phyloP scores from a whole-genome alignment of 768 basidiomycete genomes.

The Hygrophoropsis aurantiaca region DNA sequence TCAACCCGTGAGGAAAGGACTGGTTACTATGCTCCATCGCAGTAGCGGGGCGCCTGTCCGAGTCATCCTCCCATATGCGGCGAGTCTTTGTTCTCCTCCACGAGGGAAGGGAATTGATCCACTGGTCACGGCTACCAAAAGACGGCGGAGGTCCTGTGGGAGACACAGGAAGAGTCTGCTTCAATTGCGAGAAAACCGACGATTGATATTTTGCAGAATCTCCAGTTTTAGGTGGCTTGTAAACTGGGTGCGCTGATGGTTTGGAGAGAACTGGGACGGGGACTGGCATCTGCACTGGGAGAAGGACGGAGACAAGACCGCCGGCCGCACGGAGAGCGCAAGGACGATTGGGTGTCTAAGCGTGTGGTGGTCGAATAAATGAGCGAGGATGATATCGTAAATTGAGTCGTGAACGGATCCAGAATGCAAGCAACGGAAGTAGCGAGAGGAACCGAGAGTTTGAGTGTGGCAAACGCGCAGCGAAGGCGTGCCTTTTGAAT shows the following conservation, averaged over 20 bases:
- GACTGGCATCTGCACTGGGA: slow-evolving; percentile 78
- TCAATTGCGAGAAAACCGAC: slow-evolving; percentile 52
- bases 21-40: slow-evolving; percentile 19
- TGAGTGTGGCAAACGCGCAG: slow-evolving; percentile 77
- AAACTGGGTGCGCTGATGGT: slow-evolving; percentile 60
- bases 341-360: slow-evolving; percentile 41
- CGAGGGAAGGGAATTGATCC: slow-evolving; percentile 68
- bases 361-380: slow-evolving; percentile 42
- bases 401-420: slow-evolving; percentile 59
- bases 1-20: slow-evolving; percentile 77
- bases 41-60: slow-evolving; percentile 20
- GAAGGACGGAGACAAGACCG: slow-evolving; percentile 40
- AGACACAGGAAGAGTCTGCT: slow-evolving; percentile 58
- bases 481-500: slow-evolving; percentile 89
- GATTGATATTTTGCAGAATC: slow-evolving; percentile 34
- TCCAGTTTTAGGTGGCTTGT: slow-evolving; percentile 55
- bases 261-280: slow-evolving; percentile 68
- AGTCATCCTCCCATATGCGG: slow-evolving; percentile 63
- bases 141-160: slow-evolving; percentile 64
- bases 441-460: slow-evolving; percentile 30
- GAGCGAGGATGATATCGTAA: slow-evolving; percentile 57
- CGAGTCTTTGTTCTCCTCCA: slow-evolving; percentile 71
- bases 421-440: slow-evolving; percentile 24
- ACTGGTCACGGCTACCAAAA: slow-evolving; percentile 67
- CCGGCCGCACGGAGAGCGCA: slow-evolving; percentile 45